Conservation (phyloP, 225 moss, liverwort and hornwort species). For the Takakia lepidozioides region DNA sequence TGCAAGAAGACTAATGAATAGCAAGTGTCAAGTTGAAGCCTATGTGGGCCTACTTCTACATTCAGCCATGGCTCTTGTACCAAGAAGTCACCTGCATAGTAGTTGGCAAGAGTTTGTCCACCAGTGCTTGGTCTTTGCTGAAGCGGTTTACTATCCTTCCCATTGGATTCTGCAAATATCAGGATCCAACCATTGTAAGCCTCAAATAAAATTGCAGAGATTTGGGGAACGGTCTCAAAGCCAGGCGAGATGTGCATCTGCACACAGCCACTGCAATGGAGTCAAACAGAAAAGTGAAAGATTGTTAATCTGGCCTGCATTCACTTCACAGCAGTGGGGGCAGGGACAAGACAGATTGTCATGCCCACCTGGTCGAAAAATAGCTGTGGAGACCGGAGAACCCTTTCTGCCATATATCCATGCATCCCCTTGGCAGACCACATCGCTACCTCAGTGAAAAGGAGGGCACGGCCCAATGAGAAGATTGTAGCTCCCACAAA, state of each 20-base stretch:
- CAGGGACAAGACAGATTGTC: no score
- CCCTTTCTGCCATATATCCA: constrained; percentile 63
- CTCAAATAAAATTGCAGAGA: not conserved
- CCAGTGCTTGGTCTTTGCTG: constrained; percentile 86
- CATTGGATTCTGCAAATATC: constrained; percentile 80
- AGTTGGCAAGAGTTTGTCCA: constrained; percentile 71
- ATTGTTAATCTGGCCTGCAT: no score
- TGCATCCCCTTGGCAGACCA: constrained; percentile 77
- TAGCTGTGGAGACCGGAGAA: constrained; percentile 74
- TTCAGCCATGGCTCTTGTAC: no score
- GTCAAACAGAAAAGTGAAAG: no score
- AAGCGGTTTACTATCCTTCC: constrained; percentile 92
- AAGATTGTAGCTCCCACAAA: constrained; percentile 37
- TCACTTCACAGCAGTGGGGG: no score
- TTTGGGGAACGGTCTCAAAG: not conserved
- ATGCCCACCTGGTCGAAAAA: constrained; percentile 99
- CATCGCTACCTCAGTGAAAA: constrained; percentile 51
- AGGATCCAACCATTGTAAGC: no score
- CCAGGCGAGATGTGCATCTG: not conserved
- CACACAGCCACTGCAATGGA: constrained; percentile 1
- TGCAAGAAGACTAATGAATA: no score
- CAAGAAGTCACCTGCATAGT: constrained; percentile 41
- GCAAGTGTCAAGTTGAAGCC: no score
- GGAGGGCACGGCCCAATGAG: constrained; percentile 31
- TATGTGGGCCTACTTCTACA: no score